Evolutionary conservation across 371 early-diverging fungal species (phyloP).

Genomic region (Caulochytrium protostelioides): DNA sequence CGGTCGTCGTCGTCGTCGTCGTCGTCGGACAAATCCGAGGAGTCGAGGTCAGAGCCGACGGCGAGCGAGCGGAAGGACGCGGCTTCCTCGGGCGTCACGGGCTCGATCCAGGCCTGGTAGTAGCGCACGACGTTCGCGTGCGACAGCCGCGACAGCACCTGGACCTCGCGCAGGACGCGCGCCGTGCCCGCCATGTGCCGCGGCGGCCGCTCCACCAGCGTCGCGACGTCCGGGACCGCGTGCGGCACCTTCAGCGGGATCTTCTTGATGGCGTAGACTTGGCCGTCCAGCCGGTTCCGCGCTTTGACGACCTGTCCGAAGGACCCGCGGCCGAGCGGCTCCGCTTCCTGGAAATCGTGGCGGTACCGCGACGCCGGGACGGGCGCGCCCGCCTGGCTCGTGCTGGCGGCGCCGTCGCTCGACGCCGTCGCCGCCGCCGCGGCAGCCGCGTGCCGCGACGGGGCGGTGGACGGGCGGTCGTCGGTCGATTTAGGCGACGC

Average conservation of each 20-base stretch:
- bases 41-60: no score
- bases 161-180: slow-evolving; percentile 74
- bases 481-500: no score
- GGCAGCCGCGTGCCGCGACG: no score
- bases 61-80: no score
- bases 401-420: no score
- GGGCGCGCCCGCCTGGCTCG: no score
- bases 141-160: slow-evolving; percentile 67
- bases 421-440: no score
- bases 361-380: no score
- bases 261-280: slow-evolving; percentile 79
- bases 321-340: slow-evolving; percentile 74
- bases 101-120: slow-evolving; percentile 89
- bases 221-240: slow-evolving; percentile 3
- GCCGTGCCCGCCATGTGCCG: slow-evolving; percentile 49
- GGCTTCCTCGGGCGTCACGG: no score
- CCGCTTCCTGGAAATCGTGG: no score
- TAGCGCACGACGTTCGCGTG: slow-evolving; percentile 80
- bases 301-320: slow-evolving; percentile 89
- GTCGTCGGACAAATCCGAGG: no score
- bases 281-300: slow-evolving; percentile 51
- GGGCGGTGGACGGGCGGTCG: no score
- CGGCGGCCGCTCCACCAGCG: slow-evolving; percentile 23
- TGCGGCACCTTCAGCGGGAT: slow-evolving; percentile 21
- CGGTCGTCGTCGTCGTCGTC: background rate